Evolutionary conservation across 2,329 filamentous ascomycete species (phyloP).

Genomic region (Verruconis gallopava): DNA sequence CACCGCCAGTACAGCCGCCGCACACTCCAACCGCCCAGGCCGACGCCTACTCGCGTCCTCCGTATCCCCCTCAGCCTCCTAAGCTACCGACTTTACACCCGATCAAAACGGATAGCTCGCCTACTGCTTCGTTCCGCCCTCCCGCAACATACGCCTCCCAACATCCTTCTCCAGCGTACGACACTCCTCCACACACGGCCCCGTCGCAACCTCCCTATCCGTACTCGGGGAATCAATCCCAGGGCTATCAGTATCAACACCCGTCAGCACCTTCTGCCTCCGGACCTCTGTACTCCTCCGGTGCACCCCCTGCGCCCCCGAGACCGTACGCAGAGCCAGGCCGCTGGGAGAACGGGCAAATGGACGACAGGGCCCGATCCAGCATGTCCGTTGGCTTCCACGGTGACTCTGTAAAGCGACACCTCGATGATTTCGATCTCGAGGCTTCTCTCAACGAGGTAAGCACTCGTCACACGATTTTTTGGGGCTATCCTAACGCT

Average conservation of each 20-base stretch:
- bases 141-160: background rate
- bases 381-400: conserved; percentile 17
- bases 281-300: conserved; percentile 1
- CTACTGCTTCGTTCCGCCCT: background rate
- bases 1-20: conserved; percentile 3
- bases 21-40: conserved; percentile 3
- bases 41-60: background rate
- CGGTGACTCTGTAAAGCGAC: conserved; percentile 45
- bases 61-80: conserved; percentile 1
- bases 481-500: conserved; percentile 9
- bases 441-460: conserved; percentile 39
- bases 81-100: conserved; percentile 10
- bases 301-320: background rate
- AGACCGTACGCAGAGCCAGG: background rate
- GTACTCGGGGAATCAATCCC: no score
- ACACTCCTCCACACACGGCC: conserved; percentile 5
- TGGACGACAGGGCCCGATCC: background rate
- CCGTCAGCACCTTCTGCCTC: background rate
- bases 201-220: background rate
- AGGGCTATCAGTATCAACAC: conserved; percentile 2
- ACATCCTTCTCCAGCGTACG: conserved; percentile 7
- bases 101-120: conserved; percentile 7
- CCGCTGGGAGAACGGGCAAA: background rate
- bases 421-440: conserved; percentile 49
- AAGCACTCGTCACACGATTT: conserved; percentile 15